These are phyloP conservation scores for Geranomyces variabilis DNA, from an alignment of 192 early-diverging fungal genomes.

Conservation along the genomic window DNA sequence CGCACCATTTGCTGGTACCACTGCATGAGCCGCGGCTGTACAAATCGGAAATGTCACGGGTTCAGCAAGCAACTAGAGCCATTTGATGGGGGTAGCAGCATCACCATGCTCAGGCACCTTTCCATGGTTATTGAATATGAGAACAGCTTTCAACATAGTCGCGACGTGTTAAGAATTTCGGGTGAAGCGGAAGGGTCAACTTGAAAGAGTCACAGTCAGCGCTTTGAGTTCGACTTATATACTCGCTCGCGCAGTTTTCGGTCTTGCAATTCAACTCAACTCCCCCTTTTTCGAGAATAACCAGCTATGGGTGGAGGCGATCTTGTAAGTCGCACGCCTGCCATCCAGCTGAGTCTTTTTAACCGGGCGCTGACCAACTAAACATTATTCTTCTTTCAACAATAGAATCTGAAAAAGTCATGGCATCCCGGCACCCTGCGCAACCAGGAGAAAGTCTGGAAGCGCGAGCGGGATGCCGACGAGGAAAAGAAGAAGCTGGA, in stretches of 20 bases:
- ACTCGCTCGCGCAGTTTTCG: background rate
- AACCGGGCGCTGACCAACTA: background rate
- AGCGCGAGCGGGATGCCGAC: constrained; percentile 75
- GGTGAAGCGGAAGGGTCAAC: too few relatives aligned
- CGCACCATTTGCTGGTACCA: constrained; percentile 90
- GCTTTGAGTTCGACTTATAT: too few relatives aligned
- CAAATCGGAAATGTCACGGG: background rate
- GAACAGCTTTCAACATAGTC: constrained; percentile 78
- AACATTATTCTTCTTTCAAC: background rate
- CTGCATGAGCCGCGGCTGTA: constrained; percentile 78
- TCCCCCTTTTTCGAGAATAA: too few relatives aligned
- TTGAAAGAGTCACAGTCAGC: too few relatives aligned
- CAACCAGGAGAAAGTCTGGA: constrained; percentile 92
- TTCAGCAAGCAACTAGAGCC: background rate
- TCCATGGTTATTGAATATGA: constrained; percentile 98
- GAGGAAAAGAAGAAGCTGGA: constrained; percentile 89
- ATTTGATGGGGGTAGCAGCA: background rate
- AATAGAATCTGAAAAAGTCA: constrained; percentile 89
- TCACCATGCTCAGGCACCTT: constrained; percentile 49
- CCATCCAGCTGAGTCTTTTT: background rate
- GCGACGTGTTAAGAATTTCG: too few relatives aligned
- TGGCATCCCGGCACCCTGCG: constrained; percentile 94
- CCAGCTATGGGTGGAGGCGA: constrained; percentile 41
- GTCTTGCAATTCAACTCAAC: background rate
- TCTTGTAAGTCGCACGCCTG: constrained; percentile 23